phyloP scores from a whole-genome alignment of 352 stramenopile genomes.

The Globisporangium apiculatum region DNA sequence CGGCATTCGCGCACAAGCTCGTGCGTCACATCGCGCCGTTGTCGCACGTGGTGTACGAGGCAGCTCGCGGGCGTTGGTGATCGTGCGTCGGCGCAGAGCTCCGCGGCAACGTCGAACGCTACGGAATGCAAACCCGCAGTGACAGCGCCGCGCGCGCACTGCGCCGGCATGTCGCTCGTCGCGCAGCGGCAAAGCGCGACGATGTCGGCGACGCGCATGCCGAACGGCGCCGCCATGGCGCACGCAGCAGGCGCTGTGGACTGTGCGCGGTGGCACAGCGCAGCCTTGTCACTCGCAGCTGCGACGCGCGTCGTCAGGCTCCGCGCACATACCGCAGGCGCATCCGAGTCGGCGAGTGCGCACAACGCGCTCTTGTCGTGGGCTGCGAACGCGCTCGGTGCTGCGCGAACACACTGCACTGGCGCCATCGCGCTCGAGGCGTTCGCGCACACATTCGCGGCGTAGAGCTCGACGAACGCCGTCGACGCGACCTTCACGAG shows the following conservation, averaged over 20 bases:
- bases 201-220: constrained; percentile 27
- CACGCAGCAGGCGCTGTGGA: constrained; percentile 23
- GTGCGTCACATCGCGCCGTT: constrained; percentile 13
- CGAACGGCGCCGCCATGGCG: constrained; percentile 32
- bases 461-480: constrained; percentile 2
- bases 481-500: constrained; percentile 1
- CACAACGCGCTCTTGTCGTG: constrained; percentile 34
- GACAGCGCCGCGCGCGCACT: constrained; percentile 29
- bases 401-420: constrained; percentile 26
- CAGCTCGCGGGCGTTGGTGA: constrained; percentile 39
- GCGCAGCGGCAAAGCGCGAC: constrained; percentile 31
- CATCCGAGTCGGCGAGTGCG: constrained; percentile 22
- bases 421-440: constrained; percentile 19
- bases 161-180: constrained; percentile 18
- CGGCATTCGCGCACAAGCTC: constrained; percentile 28
- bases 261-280: constrained; percentile 25
- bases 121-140: constrained; percentile 13
- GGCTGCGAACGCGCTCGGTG: constrained; percentile 28
- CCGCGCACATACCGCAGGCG: constrained; percentile 27
- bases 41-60: constrained; percentile 26
- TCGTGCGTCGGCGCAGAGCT: constrained; percentile 24
- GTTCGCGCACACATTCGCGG: constrained; percentile 17
- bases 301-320: constrained; percentile 16
- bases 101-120: constrained; percentile 19
- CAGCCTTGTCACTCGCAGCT: constrained; percentile 12